phyloP scores from a whole-genome alignment of 1,139 yeast genomes.

The Sugiyamaella neomexicana region DNA sequence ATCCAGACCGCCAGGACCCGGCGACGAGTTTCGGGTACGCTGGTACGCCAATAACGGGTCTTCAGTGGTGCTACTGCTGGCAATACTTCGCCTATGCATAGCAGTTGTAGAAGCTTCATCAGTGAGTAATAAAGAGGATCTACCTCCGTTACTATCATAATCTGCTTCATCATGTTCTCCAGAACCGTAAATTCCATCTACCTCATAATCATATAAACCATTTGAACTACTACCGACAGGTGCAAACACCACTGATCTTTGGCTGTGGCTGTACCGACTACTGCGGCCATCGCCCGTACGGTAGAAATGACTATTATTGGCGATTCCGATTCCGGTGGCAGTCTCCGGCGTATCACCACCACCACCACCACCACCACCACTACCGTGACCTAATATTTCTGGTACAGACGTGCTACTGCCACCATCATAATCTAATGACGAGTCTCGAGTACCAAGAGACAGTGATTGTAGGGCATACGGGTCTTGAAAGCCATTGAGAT shows the following conservation, averaged over 20 bases:
- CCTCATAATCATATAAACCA: conserved; percentile 10
- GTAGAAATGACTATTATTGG: conserved; percentile 15
- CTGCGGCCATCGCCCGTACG: conserved; percentile 10
- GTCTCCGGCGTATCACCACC: not conserved
- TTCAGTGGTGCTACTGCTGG: conserved; percentile 11
- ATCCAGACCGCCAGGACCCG: not conserved
- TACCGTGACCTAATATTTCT: not conserved
- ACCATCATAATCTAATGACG: conserved; percentile 9
- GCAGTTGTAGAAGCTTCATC: conserved; percentile 14
- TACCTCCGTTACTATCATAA: conserved; percentile 1
- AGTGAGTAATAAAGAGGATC: not conserved
- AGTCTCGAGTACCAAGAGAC: not conserved
- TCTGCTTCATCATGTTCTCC: not conserved
- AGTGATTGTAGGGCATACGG: conserved; percentile 6
- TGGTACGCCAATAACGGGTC: conserved; percentile 5
- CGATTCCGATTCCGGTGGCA: conserved; percentile 11
- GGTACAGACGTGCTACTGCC: conserved; percentile 11
- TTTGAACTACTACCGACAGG: not conserved
- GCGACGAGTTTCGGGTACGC: conserved; percentile 7
- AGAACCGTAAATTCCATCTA: not conserved
- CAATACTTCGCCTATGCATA: conserved; percentile 10
- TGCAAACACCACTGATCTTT: not conserved
- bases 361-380: not conserved
- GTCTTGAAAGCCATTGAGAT: not conserved
- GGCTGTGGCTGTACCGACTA: conserved; percentile 10